A percentile compares a stretch with the other conserved stretches of the same genome.
Conservation (phyloP, 2,329 filamentous ascomycete species). For the Colletotrichum sp. region DNA sequence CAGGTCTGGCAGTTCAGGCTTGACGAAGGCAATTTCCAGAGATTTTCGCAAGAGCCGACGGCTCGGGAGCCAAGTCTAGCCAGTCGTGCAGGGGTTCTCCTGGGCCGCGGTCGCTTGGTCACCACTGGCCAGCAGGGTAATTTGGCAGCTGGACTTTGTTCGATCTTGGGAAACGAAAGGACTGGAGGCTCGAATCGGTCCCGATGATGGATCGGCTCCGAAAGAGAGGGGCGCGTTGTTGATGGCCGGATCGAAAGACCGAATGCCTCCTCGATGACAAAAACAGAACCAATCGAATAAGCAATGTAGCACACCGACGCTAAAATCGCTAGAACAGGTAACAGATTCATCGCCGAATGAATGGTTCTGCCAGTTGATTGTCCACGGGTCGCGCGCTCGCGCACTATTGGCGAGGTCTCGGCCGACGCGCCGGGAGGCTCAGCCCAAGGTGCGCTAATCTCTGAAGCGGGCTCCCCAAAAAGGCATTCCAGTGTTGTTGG, state of each 20-base stretch:
- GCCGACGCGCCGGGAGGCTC: background rate
- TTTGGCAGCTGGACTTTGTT: background rate
- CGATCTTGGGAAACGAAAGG: background rate
- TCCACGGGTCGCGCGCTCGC: background rate
- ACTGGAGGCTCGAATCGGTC: background rate
- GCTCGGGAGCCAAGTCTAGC: slow-evolving; percentile 11
- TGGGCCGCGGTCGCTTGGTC: background rate
- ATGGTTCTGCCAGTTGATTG: background rate
- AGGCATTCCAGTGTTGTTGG: background rate
- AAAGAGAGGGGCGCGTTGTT: background rate
- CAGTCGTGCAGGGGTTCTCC: background rate
- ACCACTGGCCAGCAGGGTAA: background rate
- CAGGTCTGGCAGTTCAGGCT: background rate
- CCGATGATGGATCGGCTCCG: slow-evolving; percentile 2
- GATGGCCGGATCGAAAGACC: background rate
- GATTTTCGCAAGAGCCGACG: slow-evolving; percentile 11
- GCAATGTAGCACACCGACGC: background rate
- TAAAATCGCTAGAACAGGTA: background rate
- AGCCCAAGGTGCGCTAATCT: background rate
- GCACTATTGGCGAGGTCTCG: background rate
- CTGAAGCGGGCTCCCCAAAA: background rate
- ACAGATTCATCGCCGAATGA: background rate
- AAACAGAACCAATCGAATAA: background rate
- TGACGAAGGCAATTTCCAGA: background rate
- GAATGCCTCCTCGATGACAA: background rate